Base-by-base conservation (phyloP, 2,329 filamentous ascomycete genomes). In the Claviceps paspali region DNA sequence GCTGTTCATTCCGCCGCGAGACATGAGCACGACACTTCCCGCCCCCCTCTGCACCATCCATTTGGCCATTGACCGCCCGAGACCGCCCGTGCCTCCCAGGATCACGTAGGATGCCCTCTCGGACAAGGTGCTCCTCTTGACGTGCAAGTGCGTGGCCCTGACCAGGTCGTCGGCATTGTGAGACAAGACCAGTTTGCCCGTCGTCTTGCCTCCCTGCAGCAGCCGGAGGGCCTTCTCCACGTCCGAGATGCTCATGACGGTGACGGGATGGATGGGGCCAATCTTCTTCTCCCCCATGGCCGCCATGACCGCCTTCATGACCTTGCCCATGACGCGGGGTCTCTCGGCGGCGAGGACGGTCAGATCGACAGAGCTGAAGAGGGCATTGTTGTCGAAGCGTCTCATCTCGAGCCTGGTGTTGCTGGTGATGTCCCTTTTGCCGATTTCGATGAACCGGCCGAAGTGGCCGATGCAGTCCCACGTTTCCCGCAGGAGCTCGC, bases 1-100 rank as follows among this genome's bases (percentile, higher is more conserved):
- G 6, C 54, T 55, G 2, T 56, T 61, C 2, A 54, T 61, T 2
- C 62, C 67, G 35, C 56, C 63, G 19, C 66, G 60, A 2, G 67
- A 71, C 12, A 71, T 52, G 4, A 71, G 56, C 0, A 67, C 59
- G 14, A 73, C 49, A 41, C 64, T 58, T 8, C 57, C 54, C 5
- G 67, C 68, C 2, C 68, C 68, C 12, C 61, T 59, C 29, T 53
- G 51, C 6, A 64, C 55, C 64, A 72, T 67, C 59, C 65, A 64
- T 6, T 56, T 56, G 9, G 64, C 53, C 49, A 72, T 62, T 40
- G 62, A 65, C 28, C 63, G 57, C 5, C 67, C 67, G 9, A 71
- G 54, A 18, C 65, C 67, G 24, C 67, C 67, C 0, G 65, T 65
- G n/a, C 67, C 65, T 11, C 68, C 67, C 14, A 70, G 60, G 27